Conservation (phyloP, 768 basidiomycete genomes). For the Rhizopogon salebrosus region DNA sequence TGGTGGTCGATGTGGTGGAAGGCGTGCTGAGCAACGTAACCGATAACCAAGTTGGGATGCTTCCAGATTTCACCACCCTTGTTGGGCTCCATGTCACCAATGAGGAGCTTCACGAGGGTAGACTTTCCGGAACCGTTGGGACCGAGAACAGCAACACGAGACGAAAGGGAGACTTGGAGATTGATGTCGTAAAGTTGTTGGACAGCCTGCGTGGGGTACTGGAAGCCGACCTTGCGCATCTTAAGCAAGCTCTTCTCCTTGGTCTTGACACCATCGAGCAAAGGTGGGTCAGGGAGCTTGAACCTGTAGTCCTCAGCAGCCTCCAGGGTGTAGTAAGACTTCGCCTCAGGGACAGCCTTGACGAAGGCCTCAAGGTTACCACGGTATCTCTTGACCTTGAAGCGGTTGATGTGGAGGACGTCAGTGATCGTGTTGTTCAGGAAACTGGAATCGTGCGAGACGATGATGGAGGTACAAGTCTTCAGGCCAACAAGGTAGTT, state of each 20-base stretch:
- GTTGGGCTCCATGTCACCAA: conserved; percentile 95
- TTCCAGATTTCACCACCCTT: conserved; percentile 98
- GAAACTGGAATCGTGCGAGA: conserved; percentile 97
- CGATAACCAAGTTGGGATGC: conserved; percentile 99
- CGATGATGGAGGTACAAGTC: conserved; percentile 95
- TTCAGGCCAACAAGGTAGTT: conserved; percentile 83
- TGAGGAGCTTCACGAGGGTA: conserved; percentile 94
- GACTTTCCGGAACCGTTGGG: conserved; percentile 99
- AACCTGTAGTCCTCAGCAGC: conserved; percentile 97
- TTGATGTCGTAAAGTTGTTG: conserved; percentile 94
- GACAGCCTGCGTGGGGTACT: conserved; percentile 80
- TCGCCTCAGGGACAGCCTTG: conserved; percentile 92
- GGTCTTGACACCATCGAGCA: conserved; percentile 99
- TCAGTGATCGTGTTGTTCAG: conserved; percentile 98
- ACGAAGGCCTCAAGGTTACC: conserved; percentile 96
- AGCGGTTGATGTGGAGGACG: conserved; percentile 95
- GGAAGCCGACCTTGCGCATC: conserved; percentile 98
- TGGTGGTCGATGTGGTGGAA: conserved; percentile 99
- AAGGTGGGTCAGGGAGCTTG: conserved; percentile 95
- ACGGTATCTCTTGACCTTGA: conserved; percentile 93
- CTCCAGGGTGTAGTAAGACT: conserved; percentile 95
- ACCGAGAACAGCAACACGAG: conserved; percentile 96
- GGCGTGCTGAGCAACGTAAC: conserved; percentile 98
- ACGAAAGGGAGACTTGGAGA: conserved; percentile 95
- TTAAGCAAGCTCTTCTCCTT: conserved; percentile 97